These are phyloP conservation scores for Omphalotus guepiniiformis DNA, from an alignment of 768 basidiomycete species.

Conservation along the genomic window DNA sequence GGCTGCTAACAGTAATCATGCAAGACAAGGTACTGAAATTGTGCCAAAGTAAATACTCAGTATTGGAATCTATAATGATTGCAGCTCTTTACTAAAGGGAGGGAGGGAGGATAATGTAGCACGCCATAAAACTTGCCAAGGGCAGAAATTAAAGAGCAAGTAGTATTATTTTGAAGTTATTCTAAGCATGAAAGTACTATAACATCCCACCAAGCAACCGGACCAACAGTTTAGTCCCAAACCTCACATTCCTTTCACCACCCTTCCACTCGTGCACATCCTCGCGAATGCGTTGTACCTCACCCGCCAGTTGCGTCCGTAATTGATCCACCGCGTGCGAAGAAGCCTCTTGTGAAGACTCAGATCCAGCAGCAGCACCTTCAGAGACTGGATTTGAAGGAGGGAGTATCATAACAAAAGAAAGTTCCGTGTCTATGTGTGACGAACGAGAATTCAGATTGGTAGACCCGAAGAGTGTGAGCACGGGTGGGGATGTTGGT, in stretches of 20 bases:
- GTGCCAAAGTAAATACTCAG: too few relatives aligned
- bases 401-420: conserved; percentile 76
- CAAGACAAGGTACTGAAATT: too few relatives aligned
- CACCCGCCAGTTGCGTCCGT: conserved; percentile 45
- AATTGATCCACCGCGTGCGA: conserved; percentile 25
- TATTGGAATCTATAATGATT: too few relatives aligned
- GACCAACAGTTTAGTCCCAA: conserved; percentile 61
- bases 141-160: too few relatives aligned
- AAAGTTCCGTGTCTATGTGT: conserved; percentile 88
- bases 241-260: conserved; percentile 49
- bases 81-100: too few relatives aligned
- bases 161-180: too few relatives aligned
- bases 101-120: too few relatives aligned
- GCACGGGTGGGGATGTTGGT: conserved; percentile 43
- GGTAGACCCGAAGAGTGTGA: conserved; percentile 91
- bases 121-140: too few relatives aligned
- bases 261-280: conserved; percentile 60
- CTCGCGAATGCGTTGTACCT: conserved; percentile 46
- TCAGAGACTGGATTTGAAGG: conserved; percentile 28
- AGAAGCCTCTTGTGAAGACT: not conserved
- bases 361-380: not conserved
- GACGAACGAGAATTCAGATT: conserved; percentile 92
- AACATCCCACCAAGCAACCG: conserved; percentile 68
- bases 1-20: too few relatives aligned
- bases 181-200: too few relatives aligned